Evolutionary conservation across 495 filamentous ascomycete genomes (phyloP).

Genomic region (Hyaloscypha variabilis): DNA sequence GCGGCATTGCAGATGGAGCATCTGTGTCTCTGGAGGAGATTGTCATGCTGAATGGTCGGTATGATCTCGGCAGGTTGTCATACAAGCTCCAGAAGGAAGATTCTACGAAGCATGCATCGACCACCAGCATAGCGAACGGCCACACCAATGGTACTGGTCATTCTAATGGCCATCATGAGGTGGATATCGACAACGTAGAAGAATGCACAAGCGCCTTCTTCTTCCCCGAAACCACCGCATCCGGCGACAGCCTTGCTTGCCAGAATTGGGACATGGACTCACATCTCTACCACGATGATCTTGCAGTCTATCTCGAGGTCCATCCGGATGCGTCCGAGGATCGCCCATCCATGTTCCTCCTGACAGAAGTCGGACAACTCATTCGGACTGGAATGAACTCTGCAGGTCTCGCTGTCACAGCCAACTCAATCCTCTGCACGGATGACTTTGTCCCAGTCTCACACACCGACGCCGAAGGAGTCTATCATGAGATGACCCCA

Average conservation of each 20-base stretch:
- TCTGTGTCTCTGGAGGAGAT: conserved; percentile 32
- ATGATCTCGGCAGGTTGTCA: conserved; percentile 29
- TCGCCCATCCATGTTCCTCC: conserved; percentile 29
- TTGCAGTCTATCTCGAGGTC: conserved; percentile 35
- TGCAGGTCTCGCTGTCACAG: conserved; percentile 26
- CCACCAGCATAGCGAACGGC: background rate
- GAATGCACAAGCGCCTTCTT: conserved; percentile 29
- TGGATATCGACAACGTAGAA: conserved; percentile 18
- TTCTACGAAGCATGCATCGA: background rate
- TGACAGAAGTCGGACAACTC: conserved; percentile 37
- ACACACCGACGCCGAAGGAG: conserved; percentile 1
- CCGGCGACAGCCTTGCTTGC: conserved; percentile 26
- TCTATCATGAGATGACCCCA: conserved; percentile 16
- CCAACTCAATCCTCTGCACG: conserved; percentile 32
- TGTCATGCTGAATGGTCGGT: conserved; percentile 36
- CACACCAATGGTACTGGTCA: conserved; percentile 14
- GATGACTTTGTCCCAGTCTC: conserved; percentile 28
- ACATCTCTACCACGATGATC: conserved; percentile 18
- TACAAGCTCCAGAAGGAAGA: conserved; percentile 6
- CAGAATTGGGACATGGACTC: conserved; percentile 37
- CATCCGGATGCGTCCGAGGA: conserved; percentile 25
- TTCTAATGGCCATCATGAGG: conserved; percentile 5
- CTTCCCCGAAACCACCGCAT: conserved; percentile 16
- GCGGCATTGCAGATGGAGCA: conserved; percentile 35
- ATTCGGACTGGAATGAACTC: conserved; percentile 35